Base-by-base conservation (phyloP, 371 early-diverging fungal species). In the Amoeboaphelidium occidentale region DNA sequence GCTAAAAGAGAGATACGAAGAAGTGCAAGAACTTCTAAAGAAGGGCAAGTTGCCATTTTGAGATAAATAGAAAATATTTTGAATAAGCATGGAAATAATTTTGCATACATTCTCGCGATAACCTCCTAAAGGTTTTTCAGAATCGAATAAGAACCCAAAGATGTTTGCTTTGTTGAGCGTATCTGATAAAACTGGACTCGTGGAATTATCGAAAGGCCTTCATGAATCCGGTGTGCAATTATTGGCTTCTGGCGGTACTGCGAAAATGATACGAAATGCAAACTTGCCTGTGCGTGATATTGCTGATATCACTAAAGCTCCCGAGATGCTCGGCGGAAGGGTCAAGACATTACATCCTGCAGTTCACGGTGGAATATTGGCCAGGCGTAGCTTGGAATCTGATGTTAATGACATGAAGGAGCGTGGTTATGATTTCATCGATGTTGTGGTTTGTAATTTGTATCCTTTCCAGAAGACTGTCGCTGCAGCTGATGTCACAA, bases 341-440 rank as follows among this genome's bases (percentile, higher is more conserved):
- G 96, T 94, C 60, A 94, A 94, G 75, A 94, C 96, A 14, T 74
- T 94, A 32, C 96, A 94, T 61, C 96, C 96, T 41, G 93, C 89
- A 52, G 90, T 94, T 48, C 96, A 94, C 59, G 96, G 96, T 56
- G 96, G 92, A 53, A 94, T 91, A 49, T 77, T 94, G 53, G 91
- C 96, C 42, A 32, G 39, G 39, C 85, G 87, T 52, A 73, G 82
- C 58, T 80, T 83, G 47, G 69, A 75, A 25, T 69, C 71, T 51
- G 96, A 94, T 61, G 70, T 80, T 45, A 73, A 74, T 45, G 94
- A 93, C 64, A 77, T 94, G 57, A 71, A 70, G 45, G 75, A 75
- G 48, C 81, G 87, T 58, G 65, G 76, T n/a, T 87, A 86, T 58
- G 71, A 81, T 54, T 80, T 80, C 70, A 86, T 94, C 54, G 88